These are phyloP conservation scores for Chalaropsis ovoidea DNA, from an alignment of 2,329 filamentous ascomycete species.

Conservation along the genomic window DNA sequence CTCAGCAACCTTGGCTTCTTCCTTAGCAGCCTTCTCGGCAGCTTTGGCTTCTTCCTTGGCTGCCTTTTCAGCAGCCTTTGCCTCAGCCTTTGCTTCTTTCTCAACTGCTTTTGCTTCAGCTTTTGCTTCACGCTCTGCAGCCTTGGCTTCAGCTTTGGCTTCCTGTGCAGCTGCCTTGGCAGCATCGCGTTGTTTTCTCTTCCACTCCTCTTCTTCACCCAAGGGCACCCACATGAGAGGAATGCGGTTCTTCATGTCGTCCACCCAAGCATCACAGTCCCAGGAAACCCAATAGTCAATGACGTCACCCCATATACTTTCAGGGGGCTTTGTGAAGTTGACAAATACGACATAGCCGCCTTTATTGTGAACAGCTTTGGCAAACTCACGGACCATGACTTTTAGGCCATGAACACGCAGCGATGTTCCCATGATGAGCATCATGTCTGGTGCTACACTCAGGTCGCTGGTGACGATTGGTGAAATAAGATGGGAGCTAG, in stretches of 20 bases:
- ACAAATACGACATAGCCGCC: constrained; percentile 63
- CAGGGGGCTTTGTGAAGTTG: constrained; percentile 60
- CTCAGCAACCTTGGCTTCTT: constrained; percentile 21
- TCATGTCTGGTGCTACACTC: constrained; percentile 51
- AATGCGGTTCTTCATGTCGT: constrained; percentile 49
- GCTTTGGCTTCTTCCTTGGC: constrained; percentile 22
- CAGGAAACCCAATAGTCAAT: constrained; percentile 66
- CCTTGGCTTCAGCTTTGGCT: constrained; percentile 19
- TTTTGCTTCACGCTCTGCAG: constrained; percentile 18
- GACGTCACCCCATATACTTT: constrained; percentile 61
- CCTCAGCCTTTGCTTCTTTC: constrained; percentile 20
- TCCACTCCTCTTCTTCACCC: constrained; percentile 37
- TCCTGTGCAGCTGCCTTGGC: constrained; percentile 22
- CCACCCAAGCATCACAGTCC: constrained; percentile 66
- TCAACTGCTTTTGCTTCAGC: constrained; percentile 21
- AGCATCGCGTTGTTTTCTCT: constrained; percentile 35
- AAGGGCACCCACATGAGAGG: constrained; percentile 50
- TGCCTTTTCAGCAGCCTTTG: constrained; percentile 18
- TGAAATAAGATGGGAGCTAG: constrained; percentile 56
- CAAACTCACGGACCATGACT: constrained; percentile 59
- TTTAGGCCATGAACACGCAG: constrained; percentile 62
- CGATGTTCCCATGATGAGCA: constrained; percentile 62
- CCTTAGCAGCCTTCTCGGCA: constrained; percentile 21
- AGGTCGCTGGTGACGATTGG: constrained; percentile 60
- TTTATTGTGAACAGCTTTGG: constrained; percentile 57